A percentile compares a stretch with the other conserved stretches of the same genome.
These are phyloP conservation scores for Coriolopsis trogii DNA, from an alignment of 1,284 basidiomycete species.

Conservation along the genomic window DNA sequence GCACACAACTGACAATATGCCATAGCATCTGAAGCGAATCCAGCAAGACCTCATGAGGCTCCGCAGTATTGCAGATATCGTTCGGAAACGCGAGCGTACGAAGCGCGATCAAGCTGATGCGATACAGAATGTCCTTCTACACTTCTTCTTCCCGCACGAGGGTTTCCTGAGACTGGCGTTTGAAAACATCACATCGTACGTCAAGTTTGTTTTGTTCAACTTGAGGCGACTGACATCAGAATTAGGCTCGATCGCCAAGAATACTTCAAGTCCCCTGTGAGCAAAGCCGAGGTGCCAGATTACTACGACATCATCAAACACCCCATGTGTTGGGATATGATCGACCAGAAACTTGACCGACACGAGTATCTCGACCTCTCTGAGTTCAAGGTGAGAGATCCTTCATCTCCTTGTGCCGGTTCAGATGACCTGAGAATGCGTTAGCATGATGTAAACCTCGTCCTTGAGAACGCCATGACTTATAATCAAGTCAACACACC, in stretches of 20 bases:
- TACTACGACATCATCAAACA: slow-evolving; percentile 87
- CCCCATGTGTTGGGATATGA: slow-evolving; percentile 90
- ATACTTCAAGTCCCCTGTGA: slow-evolving; percentile 85
- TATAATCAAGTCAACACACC: slow-evolving; percentile 84
- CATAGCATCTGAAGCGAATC: slow-evolving; percentile 71
- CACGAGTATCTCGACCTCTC: slow-evolving; percentile 79
- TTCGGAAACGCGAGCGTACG: slow-evolving; percentile 81
- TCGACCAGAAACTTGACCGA: slow-evolving; percentile 78
- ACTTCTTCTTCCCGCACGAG: slow-evolving; percentile 71
- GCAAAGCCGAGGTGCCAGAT: slow-evolving; percentile 80
- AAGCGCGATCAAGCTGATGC: slow-evolving; percentile 79
- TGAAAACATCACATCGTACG: slow-evolving; percentile 71
- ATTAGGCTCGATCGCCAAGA: slow-evolving; percentile 74
- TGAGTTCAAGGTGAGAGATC: slow-evolving; percentile 68
- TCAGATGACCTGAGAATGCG: background rate
- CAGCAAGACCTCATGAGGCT: slow-evolving; percentile 81
- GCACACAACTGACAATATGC: background rate
- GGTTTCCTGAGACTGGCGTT: slow-evolving; percentile 65
- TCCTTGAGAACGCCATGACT: slow-evolving; percentile 83
- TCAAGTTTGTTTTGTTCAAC: background rate
- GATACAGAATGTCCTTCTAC: slow-evolving; percentile 69
- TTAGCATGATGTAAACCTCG: slow-evolving; percentile 82
- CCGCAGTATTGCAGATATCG: slow-evolving; percentile 70
- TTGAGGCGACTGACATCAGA: background rate
- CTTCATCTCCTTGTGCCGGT: background rate